Percentiles rank a stretch among this genome's conserved stretches.
Conservation (phyloP, 179 eudicot species). For the Dionaea muscipula region DNA sequence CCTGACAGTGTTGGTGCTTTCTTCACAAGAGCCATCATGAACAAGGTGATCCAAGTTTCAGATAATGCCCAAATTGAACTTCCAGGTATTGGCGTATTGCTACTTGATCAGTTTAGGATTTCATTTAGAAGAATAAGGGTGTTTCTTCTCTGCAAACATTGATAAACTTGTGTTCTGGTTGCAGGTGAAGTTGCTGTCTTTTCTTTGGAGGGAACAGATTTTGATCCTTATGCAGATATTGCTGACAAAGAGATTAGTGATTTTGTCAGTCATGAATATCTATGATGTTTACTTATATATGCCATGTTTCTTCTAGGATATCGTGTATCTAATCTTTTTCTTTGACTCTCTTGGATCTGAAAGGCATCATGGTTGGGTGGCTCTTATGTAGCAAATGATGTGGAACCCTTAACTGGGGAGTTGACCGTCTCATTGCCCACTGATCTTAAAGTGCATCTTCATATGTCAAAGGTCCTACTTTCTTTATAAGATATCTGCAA, state of each 20-base stretch:
- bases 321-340: background rate
- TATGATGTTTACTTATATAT: constrained; percentile 2
- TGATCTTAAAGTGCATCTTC: constrained; percentile 48
- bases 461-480: constrained; percentile 52
- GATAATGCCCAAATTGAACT: constrained; percentile 44
- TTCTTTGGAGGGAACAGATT: constrained; percentile 44
- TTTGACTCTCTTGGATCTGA: constrained; percentile 5
- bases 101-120: background rate
- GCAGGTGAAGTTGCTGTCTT: constrained; percentile 38
- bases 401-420: constrained; percentile 43
- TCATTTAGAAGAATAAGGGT: too few species aligned
- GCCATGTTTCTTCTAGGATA: background rate
- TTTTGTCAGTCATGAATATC: constrained; percentile 45
- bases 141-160: background rate
- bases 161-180: constrained; percentile 26
- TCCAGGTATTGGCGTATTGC: constrained; percentile 36
- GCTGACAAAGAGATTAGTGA: constrained; percentile 48
- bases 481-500: background rate
- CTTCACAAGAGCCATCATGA: constrained; percentile 25
- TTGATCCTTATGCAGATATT: constrained; percentile 20
- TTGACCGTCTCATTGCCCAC: constrained; percentile 40
- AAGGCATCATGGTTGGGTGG: constrained; percentile 89
- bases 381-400: constrained; percentile 34
- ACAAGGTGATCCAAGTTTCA: constrained; percentile 28
- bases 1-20: constrained; percentile 19